A percentile compares a stretch with the other conserved stretches of the same genome.
Evolutionary conservation across 768 basidiomycete genomes (phyloP).

Genomic region (Cantharellus anzutake): DNA sequence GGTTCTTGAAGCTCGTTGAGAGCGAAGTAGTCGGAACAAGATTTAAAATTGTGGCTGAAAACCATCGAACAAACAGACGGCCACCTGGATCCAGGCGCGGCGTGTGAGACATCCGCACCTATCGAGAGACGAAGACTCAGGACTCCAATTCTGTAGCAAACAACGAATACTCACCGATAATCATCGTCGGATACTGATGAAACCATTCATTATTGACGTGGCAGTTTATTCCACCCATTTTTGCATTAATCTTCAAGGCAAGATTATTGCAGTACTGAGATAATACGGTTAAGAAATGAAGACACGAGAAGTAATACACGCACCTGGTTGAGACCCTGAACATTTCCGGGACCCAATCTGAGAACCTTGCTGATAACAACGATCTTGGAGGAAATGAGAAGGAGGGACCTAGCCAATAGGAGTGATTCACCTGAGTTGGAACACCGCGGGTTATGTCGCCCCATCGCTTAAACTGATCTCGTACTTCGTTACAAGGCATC

Average conservation of each 20-base stretch:
- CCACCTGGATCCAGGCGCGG: background rate
- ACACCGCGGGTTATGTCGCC: background rate
- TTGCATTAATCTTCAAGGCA: constrained; percentile 64
- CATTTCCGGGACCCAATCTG: background rate
- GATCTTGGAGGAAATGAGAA: background rate
- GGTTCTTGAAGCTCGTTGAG: constrained; percentile 38
- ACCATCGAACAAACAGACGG: background rate
- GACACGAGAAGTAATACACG: background rate
- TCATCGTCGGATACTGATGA: constrained; percentile 48
- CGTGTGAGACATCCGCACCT: background rate
- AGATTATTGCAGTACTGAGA: constrained; percentile 55
- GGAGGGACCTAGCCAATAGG: background rate
- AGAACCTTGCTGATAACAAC: background rate
- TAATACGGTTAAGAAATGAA: background rate
- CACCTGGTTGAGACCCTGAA: background rate
- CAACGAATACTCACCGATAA: constrained; percentile 76
- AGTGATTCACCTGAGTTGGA: background rate
- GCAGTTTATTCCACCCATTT: constrained; percentile 70
- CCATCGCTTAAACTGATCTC: background rate
- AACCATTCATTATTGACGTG: constrained; percentile 42
- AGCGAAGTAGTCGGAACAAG: constrained; percentile 62
- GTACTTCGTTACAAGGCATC: background rate
- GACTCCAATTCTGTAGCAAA: constrained; percentile 54
- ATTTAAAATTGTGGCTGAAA: constrained; percentile 30
- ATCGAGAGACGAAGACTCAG: constrained; percentile 18